These are phyloP conservation scores for Breynia disticha DNA, from an alignment of 441 rosid species.

Conservation along the genomic window DNA sequence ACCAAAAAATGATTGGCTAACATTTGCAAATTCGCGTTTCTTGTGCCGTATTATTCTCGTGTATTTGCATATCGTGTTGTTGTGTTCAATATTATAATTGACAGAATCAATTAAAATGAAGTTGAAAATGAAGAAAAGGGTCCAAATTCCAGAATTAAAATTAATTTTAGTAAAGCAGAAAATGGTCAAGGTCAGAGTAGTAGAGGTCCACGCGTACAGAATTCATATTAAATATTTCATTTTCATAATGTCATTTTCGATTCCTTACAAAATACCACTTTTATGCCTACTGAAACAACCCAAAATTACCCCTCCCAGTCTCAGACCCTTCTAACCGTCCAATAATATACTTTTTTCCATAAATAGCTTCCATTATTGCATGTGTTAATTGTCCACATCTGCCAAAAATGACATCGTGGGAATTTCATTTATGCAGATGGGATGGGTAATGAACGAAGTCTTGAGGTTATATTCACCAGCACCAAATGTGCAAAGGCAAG, in stretches of 20 bases:
- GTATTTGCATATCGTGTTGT: too few species aligned
- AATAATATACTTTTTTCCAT: too few species aligned
- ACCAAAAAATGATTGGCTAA: too few species aligned
- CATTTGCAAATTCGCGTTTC: too few species aligned
- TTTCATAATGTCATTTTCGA: background rate
- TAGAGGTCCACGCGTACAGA: conserved; percentile 6
- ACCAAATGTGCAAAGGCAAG: conserved; percentile 85
- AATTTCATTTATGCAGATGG: conserved; percentile 57
- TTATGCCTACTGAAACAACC: background rate
- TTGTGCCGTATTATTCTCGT: too few species aligned
- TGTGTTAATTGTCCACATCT: too few species aligned
- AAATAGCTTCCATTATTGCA: too few species aligned
- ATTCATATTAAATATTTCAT: background rate
- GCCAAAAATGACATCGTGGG: too few species aligned
- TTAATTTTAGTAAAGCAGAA: background rate
- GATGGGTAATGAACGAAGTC: conserved; percentile 85
- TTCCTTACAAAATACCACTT: background rate
- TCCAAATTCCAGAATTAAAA: background rate
- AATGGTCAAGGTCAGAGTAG: conserved; percentile 8
- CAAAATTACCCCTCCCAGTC: background rate
- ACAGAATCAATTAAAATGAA: background rate
- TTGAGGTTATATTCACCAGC: conserved; percentile 75
- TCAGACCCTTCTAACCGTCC: conserved; percentile 5
- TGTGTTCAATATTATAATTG: too few species aligned
- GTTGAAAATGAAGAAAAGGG: background rate